Percentiles rank a stretch among this genome's conserved stretches.
Evolutionary conservation across 768 basidiomycete genomes (phyloP).

Genomic region (Amylocystis lapponica): DNA sequence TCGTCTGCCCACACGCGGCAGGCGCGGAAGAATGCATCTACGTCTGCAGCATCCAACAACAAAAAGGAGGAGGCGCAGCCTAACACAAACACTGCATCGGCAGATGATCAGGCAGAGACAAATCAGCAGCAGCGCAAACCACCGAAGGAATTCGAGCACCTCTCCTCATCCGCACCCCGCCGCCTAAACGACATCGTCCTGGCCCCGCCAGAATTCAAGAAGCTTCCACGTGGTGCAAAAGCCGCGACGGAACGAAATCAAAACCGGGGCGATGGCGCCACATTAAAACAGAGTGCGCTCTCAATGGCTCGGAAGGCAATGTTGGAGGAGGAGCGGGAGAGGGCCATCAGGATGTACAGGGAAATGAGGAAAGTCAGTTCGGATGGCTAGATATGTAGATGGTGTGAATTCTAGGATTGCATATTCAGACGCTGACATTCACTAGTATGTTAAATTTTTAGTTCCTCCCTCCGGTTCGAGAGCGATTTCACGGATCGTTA

Average conservation of each 20-base stretch:
- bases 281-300: slow-evolving; percentile 41
- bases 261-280: slow-evolving; percentile 10
- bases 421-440: not conserved
- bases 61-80: slow-evolving; percentile 5
- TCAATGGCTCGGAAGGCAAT: slow-evolving; percentile 72
- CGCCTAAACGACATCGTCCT: slow-evolving; percentile 68
- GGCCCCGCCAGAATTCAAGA: slow-evolving; percentile 60
- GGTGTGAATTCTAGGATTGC: too few relatives aligned
- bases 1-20: slow-evolving; percentile 49
- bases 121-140: too few relatives aligned
- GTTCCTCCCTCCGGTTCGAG: too few relatives aligned
- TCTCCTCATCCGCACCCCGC: slow-evolving; percentile 51
- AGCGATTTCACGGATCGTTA: too few relatives aligned
- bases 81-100: not conserved
- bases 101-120: slow-evolving; percentile 3
- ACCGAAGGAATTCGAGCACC: slow-evolving; percentile 42
- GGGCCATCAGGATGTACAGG: slow-evolving; percentile 60
- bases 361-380: slow-evolving; percentile 53
- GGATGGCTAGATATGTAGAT: slow-evolving; percentile 13
- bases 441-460: too few relatives aligned
- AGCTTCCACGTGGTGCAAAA: slow-evolving; percentile 44
- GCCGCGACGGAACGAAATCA: slow-evolving; percentile 15
- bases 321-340: slow-evolving; percentile 74
- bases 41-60: slow-evolving; percentile 12
- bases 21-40: slow-evolving; percentile 34